Evolutionary conservation across 345 rosid species (phyloP), one percentile per base, ranked within the genome.

Genomic region (Pelargonium nanum): DNA sequence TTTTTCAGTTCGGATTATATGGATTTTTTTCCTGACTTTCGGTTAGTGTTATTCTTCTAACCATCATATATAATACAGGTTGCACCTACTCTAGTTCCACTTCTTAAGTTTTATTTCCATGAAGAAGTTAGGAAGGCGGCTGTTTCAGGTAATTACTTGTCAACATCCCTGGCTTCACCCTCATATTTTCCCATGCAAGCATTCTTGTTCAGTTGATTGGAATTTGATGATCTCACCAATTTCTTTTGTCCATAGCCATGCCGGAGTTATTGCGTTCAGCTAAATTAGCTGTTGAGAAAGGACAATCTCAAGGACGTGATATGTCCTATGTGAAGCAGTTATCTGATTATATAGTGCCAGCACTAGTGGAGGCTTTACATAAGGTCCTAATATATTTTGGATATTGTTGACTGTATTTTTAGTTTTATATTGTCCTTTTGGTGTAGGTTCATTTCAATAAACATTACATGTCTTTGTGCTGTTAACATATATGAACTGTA

Each of bases 101-200:
- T 94, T 61, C 86, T 94, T 62, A 94, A 94, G 74, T 94, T 94
- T 77, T 94, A 94, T 78, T 94, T 94, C 78, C 99, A 94, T 26
- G 99, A 94, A 65, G 99, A 94, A 75, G 99, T 94, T 57, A 90
- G 99, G 81, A 94, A 89, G 82, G 99, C 99, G 58, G 99, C 99
- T 67, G 97, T 94, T 72, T 94, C 99, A 83, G 99, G 99, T 94
- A 80, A 40, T 51, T 40, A 7, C 17, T 17, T 12, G 48, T 7
- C n/a, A 65, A 56, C 19, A 26, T 58, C 9, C 20, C 13, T 53
- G 7, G 32, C 17, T 52, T 67, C 53, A 65, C 62, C 50, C 15
- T 6, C 48, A 40, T 7, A 40, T 20, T 48, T 48, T 25, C 12
- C 24, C 28, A 55, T 67, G 25, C 30, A 24, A 1, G 19, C 23